Evolutionary conservation across 1,139 yeast genomes (phyloP).

Genomic region (Sugiyamaella pinicola): DNA sequence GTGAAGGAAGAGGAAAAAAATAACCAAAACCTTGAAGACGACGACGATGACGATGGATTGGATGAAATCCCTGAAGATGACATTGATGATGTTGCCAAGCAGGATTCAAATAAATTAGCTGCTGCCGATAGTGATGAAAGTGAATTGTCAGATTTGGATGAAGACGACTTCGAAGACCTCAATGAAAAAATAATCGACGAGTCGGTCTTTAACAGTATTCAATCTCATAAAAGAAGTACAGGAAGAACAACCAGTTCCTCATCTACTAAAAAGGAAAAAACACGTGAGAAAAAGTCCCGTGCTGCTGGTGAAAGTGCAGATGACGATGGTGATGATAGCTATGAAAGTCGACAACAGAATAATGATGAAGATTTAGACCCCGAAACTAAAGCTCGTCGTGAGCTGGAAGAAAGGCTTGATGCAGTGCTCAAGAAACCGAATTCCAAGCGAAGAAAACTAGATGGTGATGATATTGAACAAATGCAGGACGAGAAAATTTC

Average conservation of each 20-base stretch:
- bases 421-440: slow-evolving; percentile 64
- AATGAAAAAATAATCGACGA: slow-evolving; percentile 41
- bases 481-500: slow-evolving; percentile 93
- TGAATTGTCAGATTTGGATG: slow-evolving; percentile 46
- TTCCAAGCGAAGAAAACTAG: slow-evolving; percentile 54
- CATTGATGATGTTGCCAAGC: no score
- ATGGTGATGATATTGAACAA: slow-evolving; percentile 90
- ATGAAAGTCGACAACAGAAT: slow-evolving; percentile 32
- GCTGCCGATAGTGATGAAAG: slow-evolving; percentile 25
- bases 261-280: slow-evolving; percentile 27
- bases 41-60: background rate
- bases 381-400: slow-evolving; percentile 63
- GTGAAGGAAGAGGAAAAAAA: background rate
- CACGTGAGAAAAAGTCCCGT: slow-evolving; percentile 27
- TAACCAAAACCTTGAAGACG: slow-evolving; percentile 20
- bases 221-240: slow-evolving; percentile 40
- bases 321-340: slow-evolving; percentile 26
- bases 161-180: slow-evolving; percentile 41
- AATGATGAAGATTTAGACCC: slow-evolving; percentile 43
- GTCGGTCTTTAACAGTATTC: slow-evolving; percentile 44
- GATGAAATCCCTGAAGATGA: background rate
- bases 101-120: background rate
- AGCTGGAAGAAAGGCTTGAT: slow-evolving; percentile 79
- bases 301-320: slow-evolving; percentile 25
- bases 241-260: slow-evolving; percentile 16